These are phyloP conservation scores for Pythium dissotocum DNA, from an alignment of 352 stramenopile species.

Conservation along the genomic window DNA sequence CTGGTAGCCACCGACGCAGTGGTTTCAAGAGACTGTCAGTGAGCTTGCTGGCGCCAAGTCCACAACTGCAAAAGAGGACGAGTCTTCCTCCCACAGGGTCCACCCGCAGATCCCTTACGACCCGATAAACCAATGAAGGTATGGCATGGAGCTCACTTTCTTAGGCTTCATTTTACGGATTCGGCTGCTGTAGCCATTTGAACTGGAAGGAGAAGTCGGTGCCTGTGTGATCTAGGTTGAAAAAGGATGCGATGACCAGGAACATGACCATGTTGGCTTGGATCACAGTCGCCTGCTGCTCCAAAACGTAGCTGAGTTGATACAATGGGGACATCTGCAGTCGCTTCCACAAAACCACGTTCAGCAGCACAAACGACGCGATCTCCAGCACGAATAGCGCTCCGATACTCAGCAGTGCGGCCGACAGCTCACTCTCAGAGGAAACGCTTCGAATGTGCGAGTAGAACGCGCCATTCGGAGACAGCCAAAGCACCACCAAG, in stretches of 20 bases:
- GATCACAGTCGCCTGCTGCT: too few species aligned
- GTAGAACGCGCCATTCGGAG: too few species aligned
- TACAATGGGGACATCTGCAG: too few species aligned
- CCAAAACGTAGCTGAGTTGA: too few species aligned
- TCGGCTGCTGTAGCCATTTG: slow-evolving; percentile 6
- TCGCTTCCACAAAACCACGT: too few species aligned
- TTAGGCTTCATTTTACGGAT: too few species aligned
- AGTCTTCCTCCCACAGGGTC: not conserved
- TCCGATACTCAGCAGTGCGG: too few species aligned
- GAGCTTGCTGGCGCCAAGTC: not conserved
- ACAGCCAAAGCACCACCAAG: too few species aligned
- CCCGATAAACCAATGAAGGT: not conserved
- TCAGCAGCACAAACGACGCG: too few species aligned
- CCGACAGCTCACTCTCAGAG: too few species aligned
- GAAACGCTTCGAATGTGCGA: too few species aligned
- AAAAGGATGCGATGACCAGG: slow-evolving; percentile 1
- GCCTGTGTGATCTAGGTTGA: slow-evolving; percentile 17
- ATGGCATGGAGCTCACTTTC: not conserved
- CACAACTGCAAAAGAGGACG: not conserved
- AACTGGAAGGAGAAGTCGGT: slow-evolving; percentile 26
- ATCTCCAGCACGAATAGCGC: too few species aligned
- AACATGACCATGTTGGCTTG: not conserved
- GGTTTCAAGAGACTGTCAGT: not conserved
- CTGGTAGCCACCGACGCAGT: not conserved
- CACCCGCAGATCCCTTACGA: not conserved